Base-by-base conservation (phyloP, 1,139 yeast species). In the Lodderomyces pseudojiufengensis region DNA sequence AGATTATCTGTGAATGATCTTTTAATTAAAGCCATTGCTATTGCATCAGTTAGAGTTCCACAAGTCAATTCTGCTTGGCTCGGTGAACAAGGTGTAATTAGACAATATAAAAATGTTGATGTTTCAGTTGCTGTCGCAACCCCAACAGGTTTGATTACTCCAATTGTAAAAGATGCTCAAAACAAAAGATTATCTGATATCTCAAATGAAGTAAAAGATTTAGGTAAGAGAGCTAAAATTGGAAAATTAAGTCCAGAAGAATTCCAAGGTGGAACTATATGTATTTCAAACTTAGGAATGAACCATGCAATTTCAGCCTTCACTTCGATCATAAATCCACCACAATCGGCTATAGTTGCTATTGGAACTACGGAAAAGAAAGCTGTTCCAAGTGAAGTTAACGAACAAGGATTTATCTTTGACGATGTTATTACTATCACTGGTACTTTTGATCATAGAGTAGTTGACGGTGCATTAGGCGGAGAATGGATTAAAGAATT, bases 101-200 rank as follows among this genome's bases (percentile, higher is more conserved):
- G 99, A 72, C 90, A 85, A 67, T 92, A 80, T 76, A 73, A 76
- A 57, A 83, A 80, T 54, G 97, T 90, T 43, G 99, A 92, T 59
- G 95, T 92, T 42, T 88, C 97, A 21, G 97, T 92, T 44, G 99
- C 99, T 31, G 99, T 92, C 47, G 95, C 98, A 44, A 92, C 98
- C 14, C 97, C 97, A 61, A 79, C 95, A 40, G 99, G 99, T 40
- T 76, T 92, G 53, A 83, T 94, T 62, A 92, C 99, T 35, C 99
- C 99, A 49, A 92, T 92, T 52, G 87, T 92, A 50, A 82, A 78
- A 64, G 75, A 82, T 55, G 96, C 95, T 33, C 86, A 92, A 59
- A 54, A 82, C 47, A 86, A 84, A 74, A 98, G 98, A 30, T 76
- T 92, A 46, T 76, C 81, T 36, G 55, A 79, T 29, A 92, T 92